Evolutionary conservation across 495 filamentous ascomycete species (phyloP), one percentile per base, ranked within the genome.

Genomic region (Hamigera avellanea): DNA sequence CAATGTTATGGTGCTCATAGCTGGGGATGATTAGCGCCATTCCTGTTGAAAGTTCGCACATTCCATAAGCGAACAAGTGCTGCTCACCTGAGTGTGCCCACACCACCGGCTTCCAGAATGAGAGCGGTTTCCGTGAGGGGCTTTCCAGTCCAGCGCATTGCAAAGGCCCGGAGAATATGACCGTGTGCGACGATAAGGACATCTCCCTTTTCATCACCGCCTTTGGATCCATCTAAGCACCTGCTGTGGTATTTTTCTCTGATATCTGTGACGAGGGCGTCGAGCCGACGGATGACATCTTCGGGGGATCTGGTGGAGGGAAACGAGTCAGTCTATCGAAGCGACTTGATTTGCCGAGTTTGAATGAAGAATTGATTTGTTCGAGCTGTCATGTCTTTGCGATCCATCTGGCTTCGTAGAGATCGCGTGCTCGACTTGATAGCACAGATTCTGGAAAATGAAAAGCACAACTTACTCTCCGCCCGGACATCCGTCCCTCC

Each of bases 91-190:
- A 95, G 56, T 1, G 83, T 84, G 0, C 81, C 86, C 5, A 95
- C 82, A 49, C 86, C 86, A 16, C 87, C 87, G 2, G 87, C 86
- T 52, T 85, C 78, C 6, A 88, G 37, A 32, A 74, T 62, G 27
- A 66, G 45, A 19, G 67, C 50, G 1, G 68, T 70, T 26, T 67
- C 63, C 8, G 55, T 66, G 45, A 95, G 56, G 14, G 76, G 68
- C 53, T 81, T 78, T 0, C 72, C 69, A 0, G 76, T 68, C 88
- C 88, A 95, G 14, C 88, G 68, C 76, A 93, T 88, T 4, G 86
- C 83, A 57, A 95, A 93, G 0, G 86, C 86, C 17, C 88, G 70
- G 19, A 94, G 65, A 19, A 93, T 86, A 55, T 93, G 88, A 0
- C 88, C 88, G 48, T 95, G 88, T 3, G 83, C 76, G 16, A 86